These are phyloP conservation scores for Yarrowia sp. DNA, from an alignment of 805 yeast genomes.

Conservation along the genomic window DNA sequence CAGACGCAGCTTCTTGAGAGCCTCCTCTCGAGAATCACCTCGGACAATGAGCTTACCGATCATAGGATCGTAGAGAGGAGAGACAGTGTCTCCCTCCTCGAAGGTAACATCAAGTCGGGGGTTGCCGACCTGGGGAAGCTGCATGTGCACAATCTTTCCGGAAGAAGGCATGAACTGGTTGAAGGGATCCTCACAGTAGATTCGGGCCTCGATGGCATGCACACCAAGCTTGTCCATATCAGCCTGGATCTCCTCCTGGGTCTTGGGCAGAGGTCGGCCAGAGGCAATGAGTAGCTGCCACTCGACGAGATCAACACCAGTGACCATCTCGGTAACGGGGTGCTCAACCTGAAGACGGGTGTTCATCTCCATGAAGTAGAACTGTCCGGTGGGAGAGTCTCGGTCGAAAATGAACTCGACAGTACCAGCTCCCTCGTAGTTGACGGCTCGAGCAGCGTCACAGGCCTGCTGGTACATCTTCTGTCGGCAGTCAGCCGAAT, in stretches of 20 bases:
- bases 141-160: slow-evolving; percentile 35
- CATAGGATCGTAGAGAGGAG: slow-evolving; percentile 38
- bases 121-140: slow-evolving; percentile 31
- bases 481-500: slow-evolving; percentile 42
- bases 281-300: slow-evolving; percentile 43
- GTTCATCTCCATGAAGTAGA: slow-evolving; percentile 56
- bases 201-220: slow-evolving; percentile 38
- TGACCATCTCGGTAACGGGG: slow-evolving; percentile 55
- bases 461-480: slow-evolving; percentile 50
- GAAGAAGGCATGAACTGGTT: slow-evolving; percentile 36
- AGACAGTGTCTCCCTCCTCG: slow-evolving; percentile 32
- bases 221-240: slow-evolving; percentile 28
- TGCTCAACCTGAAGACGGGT: slow-evolving; percentile 59
- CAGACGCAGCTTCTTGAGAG: slow-evolving; percentile 33
- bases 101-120: slow-evolving; percentile 37
- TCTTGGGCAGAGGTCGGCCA: slow-evolving; percentile 37
- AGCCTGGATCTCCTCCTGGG: slow-evolving; percentile 34
- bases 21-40: slow-evolving; percentile 34
- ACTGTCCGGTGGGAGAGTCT: slow-evolving; percentile 43
- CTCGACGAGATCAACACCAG: slow-evolving; percentile 54
- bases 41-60: slow-evolving; percentile 37
- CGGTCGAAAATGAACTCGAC: slow-evolving; percentile 56
- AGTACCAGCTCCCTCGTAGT: slow-evolving; percentile 57
- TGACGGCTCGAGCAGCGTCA: slow-evolving; percentile 47
- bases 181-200: slow-evolving; percentile 39